phyloP scores from a whole-genome alignment of 306 rosid species.

The Vachellia collinsii region DNA sequence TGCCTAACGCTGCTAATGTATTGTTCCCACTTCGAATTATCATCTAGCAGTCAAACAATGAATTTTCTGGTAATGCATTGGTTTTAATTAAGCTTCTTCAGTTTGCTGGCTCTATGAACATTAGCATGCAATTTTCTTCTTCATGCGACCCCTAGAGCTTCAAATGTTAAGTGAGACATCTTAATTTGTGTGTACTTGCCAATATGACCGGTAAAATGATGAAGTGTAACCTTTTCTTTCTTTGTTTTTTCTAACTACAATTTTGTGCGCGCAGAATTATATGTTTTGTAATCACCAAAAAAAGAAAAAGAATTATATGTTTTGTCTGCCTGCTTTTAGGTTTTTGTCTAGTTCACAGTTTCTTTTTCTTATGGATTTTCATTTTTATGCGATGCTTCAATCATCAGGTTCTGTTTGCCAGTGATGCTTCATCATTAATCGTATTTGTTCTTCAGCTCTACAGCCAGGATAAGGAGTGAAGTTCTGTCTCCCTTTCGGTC shows the following conservation, averaged over 20 bases:
- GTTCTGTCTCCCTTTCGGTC: conserved; percentile 86
- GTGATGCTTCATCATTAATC: conserved; percentile 56
- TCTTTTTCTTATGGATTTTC: conserved; percentile 38
- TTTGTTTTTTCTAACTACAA: neutral
- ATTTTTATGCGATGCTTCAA: conserved; percentile 44
- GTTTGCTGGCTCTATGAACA: neutral
- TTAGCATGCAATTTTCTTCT: neutral
- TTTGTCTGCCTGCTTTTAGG: conserved; percentile 12
- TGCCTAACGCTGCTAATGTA: neutral
- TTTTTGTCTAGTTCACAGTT: conserved; percentile 32
- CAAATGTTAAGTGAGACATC: neutral
- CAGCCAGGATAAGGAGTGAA: conserved; percentile 81
- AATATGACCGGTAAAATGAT: neutral
- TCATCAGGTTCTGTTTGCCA: conserved; percentile 54
- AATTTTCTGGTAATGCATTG: neutral
- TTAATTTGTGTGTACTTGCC: neutral
- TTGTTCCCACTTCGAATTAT: neutral
- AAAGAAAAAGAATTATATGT: conserved; percentile 21
- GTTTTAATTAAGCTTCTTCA: conserved; percentile 10
- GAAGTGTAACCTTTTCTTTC: neutral
- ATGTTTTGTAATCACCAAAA: too few species aligned
- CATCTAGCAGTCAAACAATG: neutral
- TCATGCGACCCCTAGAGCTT: neutral
- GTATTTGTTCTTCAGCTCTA: conserved; percentile 69
- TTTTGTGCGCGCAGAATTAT: conserved; percentile 17